Percentiles rank a stretch among this genome's conserved stretches.
Evolutionary conservation across 768 basidiomycete genomes (phyloP).

Genomic region (Dentipellis sp.): DNA sequence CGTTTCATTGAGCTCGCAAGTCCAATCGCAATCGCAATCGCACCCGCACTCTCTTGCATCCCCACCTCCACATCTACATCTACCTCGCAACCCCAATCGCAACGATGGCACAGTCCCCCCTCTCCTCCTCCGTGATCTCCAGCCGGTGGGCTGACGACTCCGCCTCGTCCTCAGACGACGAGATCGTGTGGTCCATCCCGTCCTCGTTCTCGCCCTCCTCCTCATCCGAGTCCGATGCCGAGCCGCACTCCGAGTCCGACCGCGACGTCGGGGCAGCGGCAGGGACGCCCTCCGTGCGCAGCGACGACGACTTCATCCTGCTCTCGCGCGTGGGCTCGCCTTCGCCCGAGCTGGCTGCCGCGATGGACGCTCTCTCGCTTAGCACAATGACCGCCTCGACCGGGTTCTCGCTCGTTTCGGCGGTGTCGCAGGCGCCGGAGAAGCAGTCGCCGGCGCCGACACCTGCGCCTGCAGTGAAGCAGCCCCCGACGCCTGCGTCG

Average conservation of each 20-base stretch:
- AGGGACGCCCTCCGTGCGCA: background rate
- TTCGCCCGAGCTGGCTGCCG: background rate
- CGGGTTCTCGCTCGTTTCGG: background rate
- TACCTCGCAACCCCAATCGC: background rate
- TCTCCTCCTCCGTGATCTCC: conserved; percentile 4
- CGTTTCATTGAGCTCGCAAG: background rate
- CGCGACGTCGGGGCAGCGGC: background rate
- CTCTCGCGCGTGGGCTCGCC: conserved; percentile 3
- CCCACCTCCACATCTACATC: background rate
- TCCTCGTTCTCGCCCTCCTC: background rate
- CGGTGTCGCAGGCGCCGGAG: background rate
- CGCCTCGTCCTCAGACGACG: conserved; percentile 35
- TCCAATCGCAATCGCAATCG: no score
- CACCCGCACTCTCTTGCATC: background rate
- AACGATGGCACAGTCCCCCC: background rate
- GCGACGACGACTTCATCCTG: conserved; percentile 8
- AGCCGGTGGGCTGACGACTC: conserved; percentile 1
- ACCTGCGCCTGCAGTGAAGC: background rate
- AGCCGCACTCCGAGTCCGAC: conserved; percentile 15
- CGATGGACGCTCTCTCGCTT: background rate
- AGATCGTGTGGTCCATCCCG: conserved; percentile 33
- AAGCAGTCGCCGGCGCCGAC: background rate
- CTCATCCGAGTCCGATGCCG: conserved; percentile 20
- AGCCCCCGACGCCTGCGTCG: background rate
- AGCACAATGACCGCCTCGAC: background rate